A percentile compares a stretch with the other conserved stretches of the same genome.
Conservation (phyloP, 768 basidiomycete genomes). For the Piloderma croceum region DNA sequence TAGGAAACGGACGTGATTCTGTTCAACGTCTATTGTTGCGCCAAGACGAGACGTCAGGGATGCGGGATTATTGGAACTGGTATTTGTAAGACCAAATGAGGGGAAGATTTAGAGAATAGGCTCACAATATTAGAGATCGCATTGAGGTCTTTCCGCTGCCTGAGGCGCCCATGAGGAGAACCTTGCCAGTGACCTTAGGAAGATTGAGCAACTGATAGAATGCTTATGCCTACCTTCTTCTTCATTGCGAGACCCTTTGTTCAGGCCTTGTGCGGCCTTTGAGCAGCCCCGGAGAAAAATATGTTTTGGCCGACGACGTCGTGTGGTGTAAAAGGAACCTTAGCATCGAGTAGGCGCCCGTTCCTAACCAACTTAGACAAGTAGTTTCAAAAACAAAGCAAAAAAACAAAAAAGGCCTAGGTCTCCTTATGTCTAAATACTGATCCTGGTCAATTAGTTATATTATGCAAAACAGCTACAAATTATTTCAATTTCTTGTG, state of each 20-base stretch:
- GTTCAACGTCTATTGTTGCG: slow-evolving; percentile 96
- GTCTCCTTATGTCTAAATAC: no score
- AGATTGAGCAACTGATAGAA: slow-evolving; percentile 6
- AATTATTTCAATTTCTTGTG: no score
- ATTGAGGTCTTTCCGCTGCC: slow-evolving; percentile 96
- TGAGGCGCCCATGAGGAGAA: slow-evolving; percentile 96
- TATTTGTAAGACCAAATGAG: slow-evolving; percentile 11
- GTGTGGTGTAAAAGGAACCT: background rate
- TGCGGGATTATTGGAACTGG: slow-evolving; percentile 92
- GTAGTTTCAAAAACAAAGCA: no score
- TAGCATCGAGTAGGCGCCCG: background rate
- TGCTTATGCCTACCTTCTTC: slow-evolving; percentile 46
- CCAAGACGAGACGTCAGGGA: slow-evolving; percentile 87
- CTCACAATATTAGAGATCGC: slow-evolving; percentile 98
- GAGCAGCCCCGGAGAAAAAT: background rate
- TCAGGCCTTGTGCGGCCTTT: slow-evolving; percentile 3
- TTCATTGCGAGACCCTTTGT: slow-evolving; percentile 39
- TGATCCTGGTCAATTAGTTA: no score
- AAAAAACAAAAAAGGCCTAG: no score
- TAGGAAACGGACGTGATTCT: slow-evolving; percentile 94
- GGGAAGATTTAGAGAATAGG: slow-evolving; percentile 12
- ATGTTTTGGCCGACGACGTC: background rate
- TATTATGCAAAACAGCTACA: no score
- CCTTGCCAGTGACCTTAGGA: slow-evolving; percentile 39
- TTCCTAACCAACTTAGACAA: background rate